Conservation (phyloP, 208 protist species). For the Trypanosomatidae sp. region DNA sequence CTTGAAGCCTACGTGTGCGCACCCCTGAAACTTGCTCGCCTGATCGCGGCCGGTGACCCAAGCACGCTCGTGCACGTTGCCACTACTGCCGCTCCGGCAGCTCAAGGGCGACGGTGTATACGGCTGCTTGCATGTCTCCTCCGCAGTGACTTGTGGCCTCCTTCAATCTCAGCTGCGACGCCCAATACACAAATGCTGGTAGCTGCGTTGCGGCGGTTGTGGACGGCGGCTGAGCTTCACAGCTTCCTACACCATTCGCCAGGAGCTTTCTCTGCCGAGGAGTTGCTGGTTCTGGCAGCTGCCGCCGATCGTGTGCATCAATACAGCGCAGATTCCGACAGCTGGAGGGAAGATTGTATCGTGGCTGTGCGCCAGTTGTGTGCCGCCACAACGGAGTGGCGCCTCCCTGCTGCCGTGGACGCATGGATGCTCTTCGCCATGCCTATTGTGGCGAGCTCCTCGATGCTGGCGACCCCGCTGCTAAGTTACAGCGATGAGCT, state of each 20-base stretch:
- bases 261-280: conserved; percentile 22
- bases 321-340: neutral
- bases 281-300: conserved; percentile 27
- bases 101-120: conserved; percentile 10
- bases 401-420: conserved; percentile 23
- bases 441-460: neutral
- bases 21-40: conserved; percentile 17
- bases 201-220: conserved; percentile 12
- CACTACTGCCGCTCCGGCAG: conserved; percentile 8
- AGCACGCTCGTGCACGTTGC: conserved; percentile 4
- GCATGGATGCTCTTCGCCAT: conserved; percentile 24
- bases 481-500: neutral
- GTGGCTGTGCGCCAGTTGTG: conserved; percentile 10
- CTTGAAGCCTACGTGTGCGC: conserved; percentile 14
- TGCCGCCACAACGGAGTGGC: conserved; percentile 9
- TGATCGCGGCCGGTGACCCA: conserved; percentile 5
- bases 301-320: conserved; percentile 11
- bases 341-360: conserved; percentile 1
- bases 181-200: conserved; percentile 6
- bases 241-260: conserved; percentile 8
- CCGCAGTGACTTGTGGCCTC: conserved; percentile 20
- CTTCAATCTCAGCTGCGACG: neutral
- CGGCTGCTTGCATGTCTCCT: conserved; percentile 28
- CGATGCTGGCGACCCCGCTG: neutral
- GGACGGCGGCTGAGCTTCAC: conserved; percentile 11